Evolutionary conservation across 2,329 filamentous ascomycete genomes (phyloP), one percentile per base, ranked within the genome.

Genomic region (Capronia epimyces): DNA sequence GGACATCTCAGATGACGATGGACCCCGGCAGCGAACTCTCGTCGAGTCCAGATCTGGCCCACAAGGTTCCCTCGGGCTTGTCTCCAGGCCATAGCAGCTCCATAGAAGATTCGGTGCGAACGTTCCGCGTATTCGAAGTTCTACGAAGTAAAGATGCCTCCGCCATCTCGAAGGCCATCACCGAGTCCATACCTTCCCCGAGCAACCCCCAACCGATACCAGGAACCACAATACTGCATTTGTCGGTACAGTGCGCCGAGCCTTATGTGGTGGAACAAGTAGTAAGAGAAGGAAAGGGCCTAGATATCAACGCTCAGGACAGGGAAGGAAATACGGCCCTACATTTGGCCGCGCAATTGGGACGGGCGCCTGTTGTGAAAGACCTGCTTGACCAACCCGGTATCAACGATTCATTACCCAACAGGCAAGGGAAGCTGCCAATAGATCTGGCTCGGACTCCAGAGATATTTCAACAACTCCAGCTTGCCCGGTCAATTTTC

Each of bases 211-310:
- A 58, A 63, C 75, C 50, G 67, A 63, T 48, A 47, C 62, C 50
- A 62, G 90, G 94, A 49, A 96, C 90, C 1, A 93, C 88, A 1
- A 85, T 97, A 36, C 76, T 98, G 31, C 91, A 98, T 67, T 76
- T 98, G 34, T 90, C 93, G 21, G 89, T 97, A 39, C 93, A 98
- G 70, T 97, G 91, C 69, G 91, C 93, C 43, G 93, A 97, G 67
- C 79, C 86, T 43, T 84, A 88, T 16, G 89, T 98, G 22, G 86
- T 98, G 47, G 90, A 98, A 67, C 96, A 91, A 64, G 86, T 97
- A n/a, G 72, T 98, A 37, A 90, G 89, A 1, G 76, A 77, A 46
- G 75, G 88, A 55, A 81, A 85, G 24, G 77, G 70, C 36, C 75
- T 94, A 48, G 89, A 97, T 64, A 74, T 97, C 67, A 98, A 97